These are phyloP conservation scores for Haplographium delicatum DNA, from an alignment of 495 filamentous ascomycete genomes.

Conservation along the genomic window DNA sequence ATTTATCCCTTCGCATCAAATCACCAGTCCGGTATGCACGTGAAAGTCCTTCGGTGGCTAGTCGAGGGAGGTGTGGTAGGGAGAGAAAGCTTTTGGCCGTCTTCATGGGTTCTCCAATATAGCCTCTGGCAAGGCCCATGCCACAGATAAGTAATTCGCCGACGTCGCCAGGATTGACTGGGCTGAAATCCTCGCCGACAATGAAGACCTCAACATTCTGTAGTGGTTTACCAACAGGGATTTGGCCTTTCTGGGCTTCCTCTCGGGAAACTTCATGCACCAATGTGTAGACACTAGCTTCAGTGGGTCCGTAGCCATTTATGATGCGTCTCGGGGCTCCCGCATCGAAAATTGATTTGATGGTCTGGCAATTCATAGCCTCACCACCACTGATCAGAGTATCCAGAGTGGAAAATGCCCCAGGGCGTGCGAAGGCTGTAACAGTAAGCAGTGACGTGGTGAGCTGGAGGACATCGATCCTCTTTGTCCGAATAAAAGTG, in stretches of 20 bases:
- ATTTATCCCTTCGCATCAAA: conserved; percentile 11
- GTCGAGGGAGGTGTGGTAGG: conserved; percentile 28
- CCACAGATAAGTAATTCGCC: conserved; percentile 63
- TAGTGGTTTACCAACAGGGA: conserved; percentile 16
- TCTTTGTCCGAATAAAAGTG: conserved; percentile 30
- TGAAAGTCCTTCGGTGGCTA: conserved; percentile 14
- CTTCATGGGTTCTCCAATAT: conserved; percentile 31
- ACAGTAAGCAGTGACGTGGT: conserved; percentile 48
- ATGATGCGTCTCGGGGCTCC: conserved; percentile 43
- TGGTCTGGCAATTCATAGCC: conserved; percentile 48
- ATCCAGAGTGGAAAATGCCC: conserved; percentile 40
- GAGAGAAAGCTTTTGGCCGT: conserved; percentile 26
- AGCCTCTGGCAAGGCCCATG: conserved; percentile 45
- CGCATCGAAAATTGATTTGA: conserved; percentile 53
- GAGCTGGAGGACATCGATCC: conserved; percentile 27
- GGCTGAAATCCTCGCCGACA: not conserved
- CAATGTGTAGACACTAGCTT: conserved; percentile 23
- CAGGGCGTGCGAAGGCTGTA: conserved; percentile 36
- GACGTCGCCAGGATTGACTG: conserved; percentile 20
- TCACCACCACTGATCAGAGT: conserved; percentile 50
- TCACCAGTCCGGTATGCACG: conserved; percentile 52
- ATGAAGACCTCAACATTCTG: not conserved
- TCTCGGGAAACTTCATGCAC: conserved; percentile 34
- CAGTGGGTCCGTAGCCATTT: conserved; percentile 54
- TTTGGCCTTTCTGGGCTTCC: conserved; percentile 22